Conservation (phyloP, 805 yeast genomes). For the Suhomyces canberraensis region DNA sequence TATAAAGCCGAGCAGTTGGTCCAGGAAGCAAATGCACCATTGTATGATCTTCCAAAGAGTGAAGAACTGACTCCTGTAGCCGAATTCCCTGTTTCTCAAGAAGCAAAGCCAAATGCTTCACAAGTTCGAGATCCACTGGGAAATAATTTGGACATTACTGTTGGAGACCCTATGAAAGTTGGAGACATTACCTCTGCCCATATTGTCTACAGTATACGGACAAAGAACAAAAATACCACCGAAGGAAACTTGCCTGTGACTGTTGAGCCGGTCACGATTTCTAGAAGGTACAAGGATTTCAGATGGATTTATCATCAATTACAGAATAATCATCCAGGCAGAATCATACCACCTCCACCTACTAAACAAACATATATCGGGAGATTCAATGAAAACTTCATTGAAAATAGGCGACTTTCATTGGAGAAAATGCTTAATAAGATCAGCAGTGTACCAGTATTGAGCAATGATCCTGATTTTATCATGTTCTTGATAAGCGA, state of each 20-base stretch:
- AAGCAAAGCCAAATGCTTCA: constrained; percentile 1
- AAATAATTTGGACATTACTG: constrained; percentile 57
- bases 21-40: constrained; percentile 51
- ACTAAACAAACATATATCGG: constrained; percentile 94
- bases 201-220: constrained; percentile 76
- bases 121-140: constrained; percentile 9
- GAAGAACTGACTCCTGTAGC: not conserved
- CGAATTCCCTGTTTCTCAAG: not conserved
- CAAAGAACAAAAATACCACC: constrained; percentile 46
- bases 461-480: constrained; percentile 75
- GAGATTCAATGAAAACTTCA: constrained; percentile 83
- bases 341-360: constrained; percentile 86
- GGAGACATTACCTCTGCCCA: constrained; percentile 89
- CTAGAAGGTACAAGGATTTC: constrained; percentile 87
- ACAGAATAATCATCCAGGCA: constrained; percentile 83
- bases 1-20: constrained; percentile 32
- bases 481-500: constrained; percentile 73
- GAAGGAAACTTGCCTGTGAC: constrained; percentile 11
- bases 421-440: constrained; percentile 82
- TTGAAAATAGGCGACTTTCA: constrained; percentile 80
- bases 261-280: constrained; percentile 39
- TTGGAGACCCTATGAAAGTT: constrained; percentile 87
- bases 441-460: constrained; percentile 51
- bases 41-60: constrained; percentile 39
- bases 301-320: constrained; percentile 91